Percentiles rank a stretch among this genome's conserved stretches.
Conservation (phyloP, 768 basidiomycete genomes). For the Amylocystis lapponica region DNA sequence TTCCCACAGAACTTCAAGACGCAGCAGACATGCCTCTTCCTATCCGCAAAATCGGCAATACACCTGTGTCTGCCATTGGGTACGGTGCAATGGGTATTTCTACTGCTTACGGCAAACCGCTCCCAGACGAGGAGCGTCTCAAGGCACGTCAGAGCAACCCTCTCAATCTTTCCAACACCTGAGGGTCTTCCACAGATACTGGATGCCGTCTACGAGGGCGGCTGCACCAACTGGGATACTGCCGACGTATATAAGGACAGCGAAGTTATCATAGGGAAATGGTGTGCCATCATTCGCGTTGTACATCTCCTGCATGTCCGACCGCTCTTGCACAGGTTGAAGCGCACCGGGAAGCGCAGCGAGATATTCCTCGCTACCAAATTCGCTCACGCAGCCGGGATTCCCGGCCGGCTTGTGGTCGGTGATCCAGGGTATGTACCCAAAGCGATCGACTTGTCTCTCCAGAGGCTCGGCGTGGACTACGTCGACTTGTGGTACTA, state of each 20-base stretch:
- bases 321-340: slow-evolving; percentile 49
- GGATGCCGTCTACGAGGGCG: slow-evolving; percentile 34
- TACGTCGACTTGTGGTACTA: slow-evolving; percentile 36
- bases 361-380: slow-evolving; percentile 65
- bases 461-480: slow-evolving; percentile 31
- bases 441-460: slow-evolving; percentile 31
- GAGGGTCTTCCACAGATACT: too few species aligned
- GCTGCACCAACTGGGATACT: slow-evolving; percentile 44
- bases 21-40: slow-evolving; percentile 27
- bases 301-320: too few species aligned
- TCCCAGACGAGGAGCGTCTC: slow-evolving; percentile 52
- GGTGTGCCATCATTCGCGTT: too few species aligned
- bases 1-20: too few species aligned
- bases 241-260: slow-evolving; percentile 37
- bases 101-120: slow-evolving; percentile 37
- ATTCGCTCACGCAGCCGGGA: slow-evolving; percentile 31
- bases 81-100: slow-evolving; percentile 59
- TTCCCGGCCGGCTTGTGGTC: slow-evolving; percentile 14
- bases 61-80: slow-evolving; percentile 45
- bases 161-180: too few species aligned
- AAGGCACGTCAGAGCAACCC: too few species aligned
- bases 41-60: slow-evolving; percentile 40
- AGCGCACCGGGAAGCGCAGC: slow-evolving; percentile 41
- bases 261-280: slow-evolving; percentile 42
- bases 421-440: slow-evolving; percentile 38